Evolutionary conservation across 2,329 filamentous ascomycete genomes (phyloP).

Genomic region (Pseudocercospora vitis): DNA sequence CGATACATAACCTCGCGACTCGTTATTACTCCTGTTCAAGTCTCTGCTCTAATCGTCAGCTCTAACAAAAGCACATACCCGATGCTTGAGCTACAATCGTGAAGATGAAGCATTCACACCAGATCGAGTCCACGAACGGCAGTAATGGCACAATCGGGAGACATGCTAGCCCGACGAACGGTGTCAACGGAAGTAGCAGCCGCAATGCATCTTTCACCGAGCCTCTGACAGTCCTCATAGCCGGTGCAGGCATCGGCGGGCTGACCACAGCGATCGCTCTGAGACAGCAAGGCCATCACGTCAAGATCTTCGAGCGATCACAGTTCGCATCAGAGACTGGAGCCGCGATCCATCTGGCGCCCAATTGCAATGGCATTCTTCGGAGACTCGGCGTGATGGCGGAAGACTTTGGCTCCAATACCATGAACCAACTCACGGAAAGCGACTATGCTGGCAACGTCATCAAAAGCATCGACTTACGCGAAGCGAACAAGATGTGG

Average conservation of each 20-base stretch:
- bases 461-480: conserved; percentile 41
- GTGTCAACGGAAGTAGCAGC: not conserved
- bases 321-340: conserved; percentile 54
- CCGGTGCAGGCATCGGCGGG: conserved; percentile 54
- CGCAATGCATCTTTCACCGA: not conserved
- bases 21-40: too few species aligned
- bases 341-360: conserved; percentile 62
- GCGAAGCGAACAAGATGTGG: conserved; percentile 47
- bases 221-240: conserved; percentile 38
- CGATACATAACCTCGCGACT: too few species aligned
- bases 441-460: conserved; percentile 5
- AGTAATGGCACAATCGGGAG: not conserved
- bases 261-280: conserved; percentile 55
- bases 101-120: conserved; percentile 1
- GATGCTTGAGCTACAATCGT: not conserved
- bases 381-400: conserved; percentile 37
- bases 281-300: conserved; percentile 53
- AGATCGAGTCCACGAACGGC: not conserved
- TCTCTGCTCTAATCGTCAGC: too few species aligned
- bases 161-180: not conserved
- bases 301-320: conserved; percentile 57
- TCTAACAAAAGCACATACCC: too few species aligned
- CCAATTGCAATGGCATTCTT: conserved; percentile 62
- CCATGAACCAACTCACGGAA: conserved; percentile 14
- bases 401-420: conserved; percentile 20